Conservation (phyloP, 2,329 filamentous ascomycete species). For the Fusarium ramigenum region DNA sequence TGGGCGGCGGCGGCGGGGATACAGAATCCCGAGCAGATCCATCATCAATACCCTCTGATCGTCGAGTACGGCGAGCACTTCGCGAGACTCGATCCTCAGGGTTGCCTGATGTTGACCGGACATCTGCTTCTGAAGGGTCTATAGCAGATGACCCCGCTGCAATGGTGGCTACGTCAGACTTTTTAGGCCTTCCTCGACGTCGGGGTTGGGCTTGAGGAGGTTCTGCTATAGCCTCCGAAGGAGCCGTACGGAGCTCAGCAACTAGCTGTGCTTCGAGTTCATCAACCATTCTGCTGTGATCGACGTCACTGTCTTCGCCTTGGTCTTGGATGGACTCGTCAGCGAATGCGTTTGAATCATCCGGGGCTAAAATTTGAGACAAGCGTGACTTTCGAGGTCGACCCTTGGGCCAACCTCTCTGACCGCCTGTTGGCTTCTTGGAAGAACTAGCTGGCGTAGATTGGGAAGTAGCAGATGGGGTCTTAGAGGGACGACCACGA, state of each 20-base stretch:
- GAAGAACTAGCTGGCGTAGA: background rate
- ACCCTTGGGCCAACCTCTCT: constrained; percentile 41
- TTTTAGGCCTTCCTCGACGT: constrained; percentile 43
- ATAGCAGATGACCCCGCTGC: constrained; percentile 19
- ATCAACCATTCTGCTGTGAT: too few relatives aligned
- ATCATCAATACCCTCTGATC: constrained; percentile 23
- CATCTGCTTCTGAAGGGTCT: background rate
- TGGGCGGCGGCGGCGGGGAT: constrained; percentile 1
- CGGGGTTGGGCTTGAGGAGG: constrained; percentile 12
- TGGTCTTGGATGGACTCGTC: background rate
- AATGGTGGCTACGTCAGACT: constrained; percentile 42
- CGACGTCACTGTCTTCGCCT: constrained; percentile 12
- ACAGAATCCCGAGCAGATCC: background rate
- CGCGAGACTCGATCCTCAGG: constrained; percentile 12
- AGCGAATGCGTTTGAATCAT: background rate
- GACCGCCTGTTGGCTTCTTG: constrained; percentile 37
- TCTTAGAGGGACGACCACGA: constrained; percentile 48
- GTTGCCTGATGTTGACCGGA: background rate
- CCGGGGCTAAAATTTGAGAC: constrained; percentile 13
- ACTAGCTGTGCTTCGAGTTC: constrained; percentile 25
- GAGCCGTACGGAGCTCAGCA: constrained; percentile 21
- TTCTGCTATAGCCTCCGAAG: background rate
- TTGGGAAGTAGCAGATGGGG: constrained; percentile 8
- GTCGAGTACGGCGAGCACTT: constrained; percentile 39
- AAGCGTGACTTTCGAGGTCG: constrained; percentile 43